Percentiles rank a stretch among this genome's conserved stretches.
phyloP scores from a whole-genome alignment of 1,139 yeast species.

The Wickerhamiella pararugosa region DNA sequence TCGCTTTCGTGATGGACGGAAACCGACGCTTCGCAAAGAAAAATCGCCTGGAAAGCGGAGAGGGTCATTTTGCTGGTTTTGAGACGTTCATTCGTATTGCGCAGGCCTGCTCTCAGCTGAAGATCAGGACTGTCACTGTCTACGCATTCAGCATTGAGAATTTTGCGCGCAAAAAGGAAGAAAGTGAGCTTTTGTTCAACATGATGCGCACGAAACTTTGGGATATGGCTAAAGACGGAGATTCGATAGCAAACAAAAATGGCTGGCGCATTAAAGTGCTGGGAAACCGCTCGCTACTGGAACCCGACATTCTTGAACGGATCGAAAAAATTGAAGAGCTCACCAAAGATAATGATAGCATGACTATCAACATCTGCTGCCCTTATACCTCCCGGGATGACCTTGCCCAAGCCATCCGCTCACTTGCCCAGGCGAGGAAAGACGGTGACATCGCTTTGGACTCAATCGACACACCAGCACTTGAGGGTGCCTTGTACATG shows the following conservation, averaged over 20 bases:
- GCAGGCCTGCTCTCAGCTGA: constrained; percentile 50
- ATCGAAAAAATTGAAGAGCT: constrained; percentile 50
- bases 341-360: constrained; percentile 54
- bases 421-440: constrained; percentile 32
- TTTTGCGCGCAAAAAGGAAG: constrained; percentile 68
- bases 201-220: constrained; percentile 59
- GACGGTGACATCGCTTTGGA: constrained; percentile 19
- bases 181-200: constrained; percentile 75
- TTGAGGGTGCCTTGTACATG: constrained; percentile 50
- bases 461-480: constrained; percentile 31
- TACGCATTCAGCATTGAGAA: constrained; percentile 94
- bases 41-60: constrained; percentile 59
- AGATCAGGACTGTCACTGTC: constrained; percentile 73
- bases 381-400: constrained; percentile 94
- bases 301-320: constrained; percentile 50
- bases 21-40: constrained; percentile 74
- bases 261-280: constrained; percentile 60
- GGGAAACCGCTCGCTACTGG: constrained; percentile 58
- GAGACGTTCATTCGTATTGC: constrained; percentile 51
- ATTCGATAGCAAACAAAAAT: constrained; percentile 49
- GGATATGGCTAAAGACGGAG: constrained; percentile 28
- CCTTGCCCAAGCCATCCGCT: constrained; percentile 52
- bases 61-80: constrained; percentile 88
- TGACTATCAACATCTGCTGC: constrained; percentile 75
- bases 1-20: constrained; percentile 96